Evolutionary conservation across 805 yeast genomes (phyloP), one percentile per base, ranked within the genome.

Genomic region (Cyberlindnera galapagoensis): DNA sequence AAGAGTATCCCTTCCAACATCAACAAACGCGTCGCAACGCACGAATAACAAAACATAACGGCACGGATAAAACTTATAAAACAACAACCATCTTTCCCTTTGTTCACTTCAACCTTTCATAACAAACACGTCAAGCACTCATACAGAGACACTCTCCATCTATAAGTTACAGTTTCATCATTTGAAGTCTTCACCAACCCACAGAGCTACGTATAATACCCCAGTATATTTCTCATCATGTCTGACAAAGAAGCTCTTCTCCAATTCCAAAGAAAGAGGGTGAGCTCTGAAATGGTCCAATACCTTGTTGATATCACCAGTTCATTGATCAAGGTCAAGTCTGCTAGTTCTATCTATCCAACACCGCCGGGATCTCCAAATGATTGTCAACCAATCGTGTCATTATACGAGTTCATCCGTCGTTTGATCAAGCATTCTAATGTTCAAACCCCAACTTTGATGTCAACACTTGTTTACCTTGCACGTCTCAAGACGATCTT

Each of bases 391-490:
- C 33, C 32, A 15, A n/a, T 38, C 4, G 44, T 43, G 3, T 54
- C 78, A 0, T 63, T 85, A 28, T 60, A 62, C 26, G 59, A 60
- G 16, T 90, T 92, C 63, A 88, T 92, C 44, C 69, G 76, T 39
- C 72, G 69, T 18, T 63, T 90, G 40, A 78, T 90, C 46, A 67
- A 66, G 34, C 76, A 82, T 49, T 85, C 97, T 6, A 87, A 88
- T 55, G 97, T 90, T 25, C 95, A 87, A 59, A 83, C 95, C 4
- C 86, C 97, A 21, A 90, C 97, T 1, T 68, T 90, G 42, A 90
- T 92, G 97, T 79, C 97, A 14, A 72, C 95, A 5, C 67, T 88
- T 34, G 88, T 87, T 11, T 90, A 85, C 56, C 65, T 90, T 39
- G 76, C 80, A 34, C 80, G 86, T 44, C 67, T 92, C 46, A 74